A percentile compares a stretch with the other conserved stretches of the same genome.
phyloP scores from a whole-genome alignment of 2,329 filamentous ascomycete species.

The Beauveria sp. region DNA sequence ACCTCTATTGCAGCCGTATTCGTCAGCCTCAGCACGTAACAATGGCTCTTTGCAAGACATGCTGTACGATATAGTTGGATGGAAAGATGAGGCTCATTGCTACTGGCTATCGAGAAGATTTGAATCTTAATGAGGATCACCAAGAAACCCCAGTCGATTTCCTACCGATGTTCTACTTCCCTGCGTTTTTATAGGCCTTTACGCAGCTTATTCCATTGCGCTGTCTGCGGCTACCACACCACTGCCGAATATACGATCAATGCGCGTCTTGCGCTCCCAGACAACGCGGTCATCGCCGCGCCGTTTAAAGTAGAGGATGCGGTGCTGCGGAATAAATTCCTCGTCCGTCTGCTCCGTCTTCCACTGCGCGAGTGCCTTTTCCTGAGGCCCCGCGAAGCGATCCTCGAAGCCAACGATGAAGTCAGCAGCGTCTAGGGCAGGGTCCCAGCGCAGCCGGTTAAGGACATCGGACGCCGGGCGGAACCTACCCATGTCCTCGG shows the following conservation, averaged over 20 bases:
- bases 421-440: conserved; percentile 41
- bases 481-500: conserved; percentile 37
- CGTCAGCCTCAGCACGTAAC: conserved; percentile 36
- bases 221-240: conserved; percentile 25
- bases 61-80: conserved; percentile 2
- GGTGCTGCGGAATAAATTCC: conserved; percentile 59
- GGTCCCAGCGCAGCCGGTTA: conserved; percentile 53
- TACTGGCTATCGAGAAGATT: not conserved
- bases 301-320: conserved; percentile 54
- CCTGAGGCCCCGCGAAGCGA: conserved; percentile 46
- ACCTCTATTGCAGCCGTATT: conserved; percentile 63
- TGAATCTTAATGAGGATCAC: not conserved
- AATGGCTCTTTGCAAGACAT: not conserved
- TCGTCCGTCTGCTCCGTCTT: conserved; percentile 56
- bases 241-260: conserved; percentile 50
- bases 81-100: not conserved
- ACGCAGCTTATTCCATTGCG: no score
- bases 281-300: conserved; percentile 42
- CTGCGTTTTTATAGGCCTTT: not conserved
- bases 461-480: conserved; percentile 52
- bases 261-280: conserved; percentile 49
- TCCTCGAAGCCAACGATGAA: conserved; percentile 56
- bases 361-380: conserved; percentile 49
- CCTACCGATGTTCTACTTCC: not conserved
- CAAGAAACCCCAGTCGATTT: not conserved